Evolutionary conservation across 2,329 filamentous ascomycete genomes (phyloP).

Genomic region (Pseudocercospora pini-densiflorae): DNA sequence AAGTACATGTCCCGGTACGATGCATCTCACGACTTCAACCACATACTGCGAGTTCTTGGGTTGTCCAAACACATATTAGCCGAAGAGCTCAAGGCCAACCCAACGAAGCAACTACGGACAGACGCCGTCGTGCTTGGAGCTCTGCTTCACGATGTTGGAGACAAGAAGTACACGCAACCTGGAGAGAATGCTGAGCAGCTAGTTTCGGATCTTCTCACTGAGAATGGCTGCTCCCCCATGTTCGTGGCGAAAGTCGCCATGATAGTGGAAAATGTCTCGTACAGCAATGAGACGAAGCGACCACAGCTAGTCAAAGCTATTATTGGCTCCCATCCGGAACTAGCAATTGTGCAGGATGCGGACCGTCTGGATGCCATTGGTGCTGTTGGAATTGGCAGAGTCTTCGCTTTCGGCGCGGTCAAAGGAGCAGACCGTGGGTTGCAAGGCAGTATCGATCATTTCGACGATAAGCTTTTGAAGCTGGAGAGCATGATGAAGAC

Average conservation of each 20-base stretch:
- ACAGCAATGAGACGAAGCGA: slow-evolving; percentile 72
- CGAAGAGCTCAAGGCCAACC: slow-evolving; percentile 31
- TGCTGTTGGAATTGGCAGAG: slow-evolving; percentile 79
- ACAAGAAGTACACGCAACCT: slow-evolving; percentile 73
- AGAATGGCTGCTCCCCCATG: slow-evolving; percentile 58
- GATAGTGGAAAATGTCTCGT: slow-evolving; percentile 78
- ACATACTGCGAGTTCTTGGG: slow-evolving; percentile 79
- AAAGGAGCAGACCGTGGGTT: slow-evolving; percentile 57
- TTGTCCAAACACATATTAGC: slow-evolving; percentile 70
- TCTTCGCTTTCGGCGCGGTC: slow-evolving; percentile 76
- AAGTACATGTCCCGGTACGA: slow-evolving; percentile 79
- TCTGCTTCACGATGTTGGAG: slow-evolving; percentile 85
- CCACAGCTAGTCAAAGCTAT: slow-evolving; percentile 63
- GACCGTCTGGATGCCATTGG: slow-evolving; percentile 92
- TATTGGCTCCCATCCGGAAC: slow-evolving; percentile 70
- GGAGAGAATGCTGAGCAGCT: slow-evolving; percentile 60
- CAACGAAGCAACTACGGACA: slow-evolving; percentile 33
- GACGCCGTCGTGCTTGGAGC: slow-evolving; percentile 38
- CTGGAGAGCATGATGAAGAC: slow-evolving; percentile 68
- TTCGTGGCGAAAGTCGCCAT: slow-evolving; percentile 71
- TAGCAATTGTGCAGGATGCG: slow-evolving; percentile 88
- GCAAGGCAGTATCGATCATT: slow-evolving; percentile 72
- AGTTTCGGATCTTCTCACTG: slow-evolving; percentile 60
- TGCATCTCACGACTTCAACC: slow-evolving; percentile 84
- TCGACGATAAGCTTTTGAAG: slow-evolving; percentile 73